Base-by-base conservation (phyloP, 768 basidiomycete genomes). In the Macrolepiota albuminosa region DNA sequence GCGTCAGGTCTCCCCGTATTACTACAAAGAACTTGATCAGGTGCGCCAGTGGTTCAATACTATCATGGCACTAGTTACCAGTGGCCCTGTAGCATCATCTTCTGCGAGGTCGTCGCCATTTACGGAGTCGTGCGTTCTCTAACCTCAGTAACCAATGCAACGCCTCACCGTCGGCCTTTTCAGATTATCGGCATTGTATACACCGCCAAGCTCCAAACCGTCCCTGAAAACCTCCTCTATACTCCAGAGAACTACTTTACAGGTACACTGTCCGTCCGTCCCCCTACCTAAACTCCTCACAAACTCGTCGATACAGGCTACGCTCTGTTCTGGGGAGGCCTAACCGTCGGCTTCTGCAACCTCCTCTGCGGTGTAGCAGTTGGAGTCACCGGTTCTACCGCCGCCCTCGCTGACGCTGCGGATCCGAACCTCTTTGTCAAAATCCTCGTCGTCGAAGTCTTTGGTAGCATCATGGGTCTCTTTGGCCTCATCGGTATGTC, bases 101-200 rank as follows among this genome's bases (percentile, higher is more conserved):
- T 98, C 81, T 98, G 96, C 73, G 96, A 98, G 78, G 97, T 98
- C 69, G 95, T 99, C 33, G 97, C 96, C 60, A 98, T 99, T 69
- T 98, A 98, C 76, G 97, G 91, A 59, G 92, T 93, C 55, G 93
- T 95, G 74, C 61, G 89, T 81, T 46, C 16, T 29, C 52, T 55
- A 40, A 4, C 48, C 49, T 26, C 42, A n/a, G 2, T 16, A 11
- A 47, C 63, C 24, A 29, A 54, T 26, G 31, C 33, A 39, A 31
- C 21, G 5, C 26, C 53, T 31, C 33, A 29, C 29, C 29, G 29
- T 29, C 29, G 29, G 29, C 29, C 29, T 29, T 29, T 29, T 29
- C 46, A 93, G 91, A 97, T 97, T 67, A 95, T 95, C 67, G 92
- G 94, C 31, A 99, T 98, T 64, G 93, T 99, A 46, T 99, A 94